Evolutionary conservation across 139 green algal genomes (phyloP), one percentile per base, ranked within the genome.

Genomic region (Pleodorina starrii): DNA sequence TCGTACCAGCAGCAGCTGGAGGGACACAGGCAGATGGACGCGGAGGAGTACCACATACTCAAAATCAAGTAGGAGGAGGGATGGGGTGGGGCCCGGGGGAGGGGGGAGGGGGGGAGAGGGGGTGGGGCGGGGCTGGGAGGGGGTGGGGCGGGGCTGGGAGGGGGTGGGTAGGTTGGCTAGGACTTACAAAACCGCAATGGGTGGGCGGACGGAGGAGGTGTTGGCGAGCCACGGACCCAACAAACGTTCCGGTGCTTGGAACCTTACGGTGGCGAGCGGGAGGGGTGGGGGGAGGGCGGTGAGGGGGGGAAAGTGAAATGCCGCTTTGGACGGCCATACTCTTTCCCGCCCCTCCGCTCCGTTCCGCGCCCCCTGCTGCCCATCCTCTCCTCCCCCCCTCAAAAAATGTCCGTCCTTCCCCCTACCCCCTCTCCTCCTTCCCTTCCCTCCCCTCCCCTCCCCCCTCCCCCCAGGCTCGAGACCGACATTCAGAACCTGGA

Each of bases 31-130:
- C 77, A 90, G 40, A 69, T 90, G 23, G 95, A 98, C 83, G 95
- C 94, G 32, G 96, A 97, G 90, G 95, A 97, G 69, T 97, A 97
- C 92, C 96, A 97, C 72, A 93, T 96, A 77, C 95, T 98, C 35
- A 98, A 98, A 90, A 95, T 97, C 71, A 91, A 93, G 91, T 93
- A 59, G 23, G 80, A 0, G 14, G 9, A 16, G 4, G 90, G 86
- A 36, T 44, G 72, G 69, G 7, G 66, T 1, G 69, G 69, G 21
- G 36, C 36, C 10, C 10, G 69, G 29, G 3, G 2, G 54, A 25
- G 9, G 54, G 5, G 54, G 6, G 54, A 66, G 7, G 5, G 29
- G 5, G 54, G 54, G 54, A 25, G 50, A 25, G 50, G 50, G 50
- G 50, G 14, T 25, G 66, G 5, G 66, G 66, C 29, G 35, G 66